Base-by-base conservation (phyloP, 371 early-diverging fungal genomes). In the Syncephalastrum racemosum region DNA sequence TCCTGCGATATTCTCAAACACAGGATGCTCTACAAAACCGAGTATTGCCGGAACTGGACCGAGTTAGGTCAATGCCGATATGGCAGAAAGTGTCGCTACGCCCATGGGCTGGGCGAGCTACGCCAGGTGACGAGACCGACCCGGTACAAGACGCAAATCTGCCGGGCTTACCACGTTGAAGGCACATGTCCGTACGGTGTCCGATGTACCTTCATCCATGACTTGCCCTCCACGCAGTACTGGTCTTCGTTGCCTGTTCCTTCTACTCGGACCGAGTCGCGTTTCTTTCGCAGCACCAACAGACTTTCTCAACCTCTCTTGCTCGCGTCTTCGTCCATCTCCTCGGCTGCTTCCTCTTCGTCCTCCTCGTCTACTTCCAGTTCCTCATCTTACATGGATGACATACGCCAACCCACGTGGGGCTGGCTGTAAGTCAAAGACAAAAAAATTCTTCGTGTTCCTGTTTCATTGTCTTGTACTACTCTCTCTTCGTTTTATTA, bases 201-300 rank as follows among this genome's bases (percentile, higher is more conserved):
- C 36, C 92, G 94, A 58, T 99, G 99, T 71, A 95, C 97, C 49
- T 99, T 96, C 80, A 91, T 95, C 23, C 99, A 99, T 65, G 69
- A 70, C 36, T 47, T 23, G 22, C 24, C 25, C 39, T 40, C 31
- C 14, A 16, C 54, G 13, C 42, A 25, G 24, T 44, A 58, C 25
- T 58, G 58, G 58, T 42, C 40, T 1, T 42, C 27, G 25, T 22
- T 46, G 36, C 59, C 59, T 14, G 53, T 59, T 13, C 63, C 63
- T 14, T 44, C 61, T 2, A n/a, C 56, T 6, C 40, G 63, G 23
- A 62, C 42, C 16, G 63, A 62, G 16, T 62, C 63, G 13, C 57
- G 63, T 14, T 61, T 61, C 41, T 61, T 61, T 24, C 20, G 25
- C 39, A 56, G 24, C 50, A 16, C 15, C 49, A 56, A 23, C 56